Evolutionary conservation across 1,284 basidiomycete genomes (phyloP).

Genomic region (Apiotrichum brassicae): DNA sequence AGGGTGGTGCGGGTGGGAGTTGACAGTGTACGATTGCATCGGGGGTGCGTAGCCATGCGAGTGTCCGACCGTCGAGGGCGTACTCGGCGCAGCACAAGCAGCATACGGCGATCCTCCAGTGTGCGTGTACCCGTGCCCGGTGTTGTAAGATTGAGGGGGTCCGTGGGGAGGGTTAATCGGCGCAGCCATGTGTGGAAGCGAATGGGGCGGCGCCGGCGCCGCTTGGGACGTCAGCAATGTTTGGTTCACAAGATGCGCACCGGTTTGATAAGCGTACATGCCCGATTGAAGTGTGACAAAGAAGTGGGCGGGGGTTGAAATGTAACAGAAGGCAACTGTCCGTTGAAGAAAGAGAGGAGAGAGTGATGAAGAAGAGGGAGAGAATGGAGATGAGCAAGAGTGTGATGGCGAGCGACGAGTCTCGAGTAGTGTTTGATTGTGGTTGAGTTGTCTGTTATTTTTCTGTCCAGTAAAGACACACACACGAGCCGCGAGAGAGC

Average conservation of each 20-base stretch:
- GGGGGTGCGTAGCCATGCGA: neutral
- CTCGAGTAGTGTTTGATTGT: neutral
- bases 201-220: constrained; percentile 3
- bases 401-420: too few species aligned
- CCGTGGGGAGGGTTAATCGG: neutral
- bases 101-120: neutral
- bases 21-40: neutral
- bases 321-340: too few species aligned
- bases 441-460: too few species aligned
- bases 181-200: neutral
- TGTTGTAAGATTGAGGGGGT: neutral
- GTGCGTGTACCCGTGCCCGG: neutral
- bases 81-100: too few species aligned
- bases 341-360: neutral
- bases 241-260: neutral
- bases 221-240: neutral
- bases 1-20: neutral
- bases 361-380: neutral
- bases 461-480: too few species aligned
- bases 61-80: neutral
- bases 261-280: constrained; percentile 1
- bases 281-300: neutral
- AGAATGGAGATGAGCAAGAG: neutral
- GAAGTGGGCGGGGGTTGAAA: too few species aligned
- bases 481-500: too few species aligned